Evolutionary conservation across 768 basidiomycete genomes (phyloP).

Genomic region (Antrodiella citrinella): DNA sequence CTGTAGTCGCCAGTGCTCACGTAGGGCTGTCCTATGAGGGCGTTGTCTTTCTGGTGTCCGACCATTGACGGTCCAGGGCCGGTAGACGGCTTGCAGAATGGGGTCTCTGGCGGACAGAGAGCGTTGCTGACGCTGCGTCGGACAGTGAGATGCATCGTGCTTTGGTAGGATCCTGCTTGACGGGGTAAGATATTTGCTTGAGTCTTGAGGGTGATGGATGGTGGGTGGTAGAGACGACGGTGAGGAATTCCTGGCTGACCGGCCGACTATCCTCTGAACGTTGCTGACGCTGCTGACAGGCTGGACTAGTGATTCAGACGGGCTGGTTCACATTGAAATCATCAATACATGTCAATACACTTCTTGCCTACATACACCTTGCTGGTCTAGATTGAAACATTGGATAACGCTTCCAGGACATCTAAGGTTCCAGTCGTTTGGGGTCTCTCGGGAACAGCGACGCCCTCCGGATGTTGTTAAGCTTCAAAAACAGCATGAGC

Average conservation of each 20-base stretch:
- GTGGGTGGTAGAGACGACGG: too few relatives aligned
- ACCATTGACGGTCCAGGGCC: constrained; percentile 15
- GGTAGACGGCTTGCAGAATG: constrained; percentile 7
- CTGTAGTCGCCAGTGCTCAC: neutral
- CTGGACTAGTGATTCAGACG: too few relatives aligned
- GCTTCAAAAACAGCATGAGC: constrained; percentile 94
- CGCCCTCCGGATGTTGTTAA: constrained; percentile 90
- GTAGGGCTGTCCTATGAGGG: neutral
- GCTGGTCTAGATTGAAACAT: constrained; percentile 1
- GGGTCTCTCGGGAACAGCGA: constrained; percentile 97
- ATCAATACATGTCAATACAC: neutral
- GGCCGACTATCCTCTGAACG: too few relatives aligned
- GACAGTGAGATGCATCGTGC: constrained; percentile 9
- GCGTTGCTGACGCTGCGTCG: neutral
- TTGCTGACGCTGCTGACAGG: too few relatives aligned
- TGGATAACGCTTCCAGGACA: neutral
- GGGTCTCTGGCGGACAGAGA: constrained; percentile 7
- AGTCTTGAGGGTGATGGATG: too few relatives aligned
- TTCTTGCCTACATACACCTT: neutral
- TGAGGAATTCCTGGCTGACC: too few relatives aligned
- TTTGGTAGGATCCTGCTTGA: too few relatives aligned
- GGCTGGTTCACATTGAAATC: neutral
- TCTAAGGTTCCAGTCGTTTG: constrained; percentile 80
- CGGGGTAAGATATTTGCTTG: neutral
- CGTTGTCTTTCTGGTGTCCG: neutral